Evolutionary conservation across 306 rosid genomes (phyloP), one percentile per base, ranked within the genome.

Genomic region (Sphenostylis stenocarpa): DNA sequence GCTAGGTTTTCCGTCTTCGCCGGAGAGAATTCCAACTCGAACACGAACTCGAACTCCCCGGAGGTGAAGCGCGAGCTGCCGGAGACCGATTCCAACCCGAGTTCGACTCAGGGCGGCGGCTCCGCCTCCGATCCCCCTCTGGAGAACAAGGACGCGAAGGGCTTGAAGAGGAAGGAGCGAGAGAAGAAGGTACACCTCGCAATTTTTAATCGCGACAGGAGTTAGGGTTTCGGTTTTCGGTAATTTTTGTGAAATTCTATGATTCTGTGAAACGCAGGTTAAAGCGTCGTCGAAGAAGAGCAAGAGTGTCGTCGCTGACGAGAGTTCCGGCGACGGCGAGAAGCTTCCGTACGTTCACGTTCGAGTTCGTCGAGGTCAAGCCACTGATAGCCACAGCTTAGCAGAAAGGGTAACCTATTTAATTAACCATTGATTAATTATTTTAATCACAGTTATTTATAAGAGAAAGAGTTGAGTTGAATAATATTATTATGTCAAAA

Each of bases 341-440:
- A 86, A 88, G 80, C 88, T 89, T 80, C 97, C 98, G 10, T 95
- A 92, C 61, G 96, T 95, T 81, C 98, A 95, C 47, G 98, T 95
- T 49, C 89, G 98, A 80, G 97, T 95, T 83, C 97, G 92, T 75
- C 97, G 98, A 51, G 98, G 98, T 63, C 92, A 95, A 92, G 98
- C 98, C 9, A 95, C 97, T 2, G 98, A 95, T 73, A 92, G 91
- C 88, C 98, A 95, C 83, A 95, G 98, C 91, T 81, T 95, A 80
- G 98, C 98, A 80, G 98, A 95, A 81, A 85, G 98, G 86, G 98
- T 95, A 89, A 76, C 28, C 79, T 76, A 85, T 33, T 41, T 81
- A 85, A 67, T 83, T 78, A 78, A 76, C 12, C 67, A 26, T 53
- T 77, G 70, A 75, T 86, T 72, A 72, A 77, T 53, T 53, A 17